Base-by-base conservation (phyloP, 2,329 filamentous ascomycete species). In the Lasiodiplodia sp. region DNA sequence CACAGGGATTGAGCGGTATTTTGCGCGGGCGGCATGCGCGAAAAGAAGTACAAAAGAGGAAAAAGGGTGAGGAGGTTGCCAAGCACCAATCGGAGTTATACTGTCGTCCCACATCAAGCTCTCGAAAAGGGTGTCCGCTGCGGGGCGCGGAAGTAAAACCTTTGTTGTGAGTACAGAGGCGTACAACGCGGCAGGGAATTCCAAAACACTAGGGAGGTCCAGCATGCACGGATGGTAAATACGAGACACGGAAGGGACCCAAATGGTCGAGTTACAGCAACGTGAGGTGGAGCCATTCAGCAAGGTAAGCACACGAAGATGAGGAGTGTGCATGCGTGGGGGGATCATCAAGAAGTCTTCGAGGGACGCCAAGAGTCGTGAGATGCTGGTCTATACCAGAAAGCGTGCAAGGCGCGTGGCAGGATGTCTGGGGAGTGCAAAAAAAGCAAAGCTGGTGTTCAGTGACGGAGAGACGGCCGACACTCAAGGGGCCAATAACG, bases 11-110 rank as follows among this genome's bases (percentile, higher is more conserved):
- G 18, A 18, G n/a, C 44, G 44, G 44, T 21, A 21, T 47, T 8
- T 47, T 21, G 44, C 18, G 7, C 44, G 18, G 4, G 8, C 44
- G n/a, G 44, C 44, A 47, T 21, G 44, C 44, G 44, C 44, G 44
- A 44, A 25, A 51, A 18, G 57, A 60, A 51, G 47, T 49, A 28
- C 18, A 51, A 16, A 63, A 28, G 47, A 47, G n/a, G 58, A 44
- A 7, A 63, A 63, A 34, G 47, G 40, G 25, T 62, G 57, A 21
- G 18, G 44, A n/a, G 10, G 8, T 34, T 16, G 23, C 7, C 44
- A n/a, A n/a, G 44, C 18, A 47, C 58, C 58, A 63, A 63, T 63
- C 58, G 58, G 58, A n/a, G 37, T 47, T 60, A 60, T 56, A 34
- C 10, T 34, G 25, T 21, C 6, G 25, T 31, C 25, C 25, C 52